These are phyloP conservation scores for Phytophthora citricola DNA, from an alignment of 352 stramenopile species.

Conservation along the genomic window DNA sequence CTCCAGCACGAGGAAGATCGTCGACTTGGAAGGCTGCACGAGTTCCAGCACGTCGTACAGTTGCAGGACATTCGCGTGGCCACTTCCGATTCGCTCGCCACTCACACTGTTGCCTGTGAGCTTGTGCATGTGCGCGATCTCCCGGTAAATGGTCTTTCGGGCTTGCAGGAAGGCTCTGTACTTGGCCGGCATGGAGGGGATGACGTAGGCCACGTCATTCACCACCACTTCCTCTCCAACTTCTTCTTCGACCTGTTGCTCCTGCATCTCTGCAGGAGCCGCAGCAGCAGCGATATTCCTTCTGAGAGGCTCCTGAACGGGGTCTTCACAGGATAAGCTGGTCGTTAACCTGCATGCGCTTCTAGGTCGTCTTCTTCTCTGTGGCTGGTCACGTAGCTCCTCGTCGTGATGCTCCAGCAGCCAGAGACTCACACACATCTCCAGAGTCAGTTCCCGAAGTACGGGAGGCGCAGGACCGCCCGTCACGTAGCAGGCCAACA, in stretches of 20 bases:
- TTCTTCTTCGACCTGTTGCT: constrained; percentile 17
- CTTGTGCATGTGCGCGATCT: constrained; percentile 96
- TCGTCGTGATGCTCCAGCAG: constrained; percentile 74
- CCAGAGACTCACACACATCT: constrained; percentile 90
- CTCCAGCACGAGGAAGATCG: constrained; percentile 94
- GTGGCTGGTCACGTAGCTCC: constrained; percentile 32
- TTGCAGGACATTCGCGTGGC: constrained; percentile 96
- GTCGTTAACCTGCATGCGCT: constrained; percentile 5
- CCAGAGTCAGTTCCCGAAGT: constrained; percentile 78
- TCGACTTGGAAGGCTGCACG: constrained; percentile 94
- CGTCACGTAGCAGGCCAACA: constrained; percentile 77
- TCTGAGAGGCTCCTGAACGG: constrained; percentile 37
- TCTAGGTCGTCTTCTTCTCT: constrained; percentile 10
- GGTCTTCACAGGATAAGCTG: constrained; percentile 46
- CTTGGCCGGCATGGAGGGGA: constrained; percentile 93
- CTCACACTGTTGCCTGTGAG: constrained; percentile 85
- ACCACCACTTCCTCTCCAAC: constrained; percentile 23
- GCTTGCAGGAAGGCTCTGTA: constrained; percentile 94
- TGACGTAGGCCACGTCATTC: constrained; percentile 40
- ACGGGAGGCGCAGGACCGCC: constrained; percentile 12
- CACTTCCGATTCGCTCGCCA: constrained; percentile 71
- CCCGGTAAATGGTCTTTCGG: constrained; percentile 93
- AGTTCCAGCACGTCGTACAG: constrained; percentile 97
- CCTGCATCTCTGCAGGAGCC: not conserved
- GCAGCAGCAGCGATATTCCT: constrained; percentile 8